Evolutionary conservation across 2,329 filamentous ascomycete species (phyloP).

Genomic region (Fusarium proliferatum): DNA sequence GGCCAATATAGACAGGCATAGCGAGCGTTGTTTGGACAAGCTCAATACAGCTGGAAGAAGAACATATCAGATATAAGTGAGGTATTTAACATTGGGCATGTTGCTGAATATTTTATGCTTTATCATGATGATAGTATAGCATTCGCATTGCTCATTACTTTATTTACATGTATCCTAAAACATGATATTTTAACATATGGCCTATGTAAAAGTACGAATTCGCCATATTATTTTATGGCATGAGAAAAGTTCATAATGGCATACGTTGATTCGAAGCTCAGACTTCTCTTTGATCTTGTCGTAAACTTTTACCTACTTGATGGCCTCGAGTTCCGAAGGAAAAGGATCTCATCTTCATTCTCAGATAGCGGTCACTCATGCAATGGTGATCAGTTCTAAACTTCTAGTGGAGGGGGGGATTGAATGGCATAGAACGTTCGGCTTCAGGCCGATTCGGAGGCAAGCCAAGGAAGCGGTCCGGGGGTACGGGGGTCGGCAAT

Average conservation of each 20-base stretch:
- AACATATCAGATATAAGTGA: background rate
- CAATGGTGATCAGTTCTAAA: slow-evolving; percentile 8
- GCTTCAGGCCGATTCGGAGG: slow-evolving; percentile 28
- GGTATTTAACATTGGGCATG: background rate
- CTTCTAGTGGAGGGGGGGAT: background rate
- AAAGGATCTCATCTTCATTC: background rate
- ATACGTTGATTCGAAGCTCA: background rate
- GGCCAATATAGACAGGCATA: slow-evolving; percentile 26
- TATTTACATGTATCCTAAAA: slow-evolving; percentile 1
- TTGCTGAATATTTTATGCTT: background rate
- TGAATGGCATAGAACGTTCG: slow-evolving; percentile 13
- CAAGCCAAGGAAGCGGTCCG: slow-evolving; percentile 25
- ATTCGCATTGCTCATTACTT: slow-evolving; percentile 2
- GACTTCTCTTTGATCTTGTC: background rate
- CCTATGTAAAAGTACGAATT: slow-evolving; percentile 1
- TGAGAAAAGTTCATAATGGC: background rate
- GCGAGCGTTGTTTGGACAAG: slow-evolving; percentile 34
- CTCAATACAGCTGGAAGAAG: slow-evolving; percentile 7
- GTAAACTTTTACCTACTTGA: background rate
- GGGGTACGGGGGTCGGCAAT: slow-evolving; percentile 19
- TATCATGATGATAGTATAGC: background rate
- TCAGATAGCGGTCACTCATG: slow-evolving; percentile 34
- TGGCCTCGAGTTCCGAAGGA: background rate
- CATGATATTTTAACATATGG: slow-evolving; percentile 7
- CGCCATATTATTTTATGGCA: background rate